Percentiles rank a stretch among this genome's conserved stretches.
Evolutionary conservation across 2,329 filamentous ascomycete species (phyloP).

Genomic region (Aspergillus puulaauensis): DNA sequence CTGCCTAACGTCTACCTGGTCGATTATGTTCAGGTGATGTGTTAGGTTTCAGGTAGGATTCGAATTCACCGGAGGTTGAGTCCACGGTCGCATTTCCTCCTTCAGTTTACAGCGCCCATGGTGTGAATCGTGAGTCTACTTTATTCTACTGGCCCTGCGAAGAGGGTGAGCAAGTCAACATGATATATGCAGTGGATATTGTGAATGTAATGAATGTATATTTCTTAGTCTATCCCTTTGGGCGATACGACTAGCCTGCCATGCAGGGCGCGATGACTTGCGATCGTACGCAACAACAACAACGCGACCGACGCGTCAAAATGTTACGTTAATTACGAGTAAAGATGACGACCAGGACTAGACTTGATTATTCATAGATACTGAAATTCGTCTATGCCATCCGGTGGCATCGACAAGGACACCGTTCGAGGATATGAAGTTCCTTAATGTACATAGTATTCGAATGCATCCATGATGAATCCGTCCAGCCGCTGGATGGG

Average conservation of each 20-base stretch:
- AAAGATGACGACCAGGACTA: constrained; percentile 3
- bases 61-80: background rate
- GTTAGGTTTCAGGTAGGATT: background rate
- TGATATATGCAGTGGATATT: background rate
- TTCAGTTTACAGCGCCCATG: background rate
- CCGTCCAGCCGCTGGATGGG: constrained; percentile 27
- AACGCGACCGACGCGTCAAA: background rate
- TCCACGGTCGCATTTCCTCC: background rate
- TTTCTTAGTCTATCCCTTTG: no score
- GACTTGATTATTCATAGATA: constrained; percentile 26
- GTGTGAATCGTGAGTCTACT: background rate
- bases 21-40: background rate
- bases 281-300: background rate
- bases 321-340: background rate
- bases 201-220: no score
- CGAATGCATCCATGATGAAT: constrained; percentile 30
- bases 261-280: background rate
- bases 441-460: constrained; percentile 36
- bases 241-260: background rate
- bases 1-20: no score
- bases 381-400: constrained; percentile 38
- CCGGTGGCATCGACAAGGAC: constrained; percentile 30
- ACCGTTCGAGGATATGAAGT: constrained; percentile 24
- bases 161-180: no score
- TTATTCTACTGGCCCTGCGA: background rate